phyloP scores from a whole-genome alignment of 768 basidiomycete genomes.

The Kwoniella europaea region DNA sequence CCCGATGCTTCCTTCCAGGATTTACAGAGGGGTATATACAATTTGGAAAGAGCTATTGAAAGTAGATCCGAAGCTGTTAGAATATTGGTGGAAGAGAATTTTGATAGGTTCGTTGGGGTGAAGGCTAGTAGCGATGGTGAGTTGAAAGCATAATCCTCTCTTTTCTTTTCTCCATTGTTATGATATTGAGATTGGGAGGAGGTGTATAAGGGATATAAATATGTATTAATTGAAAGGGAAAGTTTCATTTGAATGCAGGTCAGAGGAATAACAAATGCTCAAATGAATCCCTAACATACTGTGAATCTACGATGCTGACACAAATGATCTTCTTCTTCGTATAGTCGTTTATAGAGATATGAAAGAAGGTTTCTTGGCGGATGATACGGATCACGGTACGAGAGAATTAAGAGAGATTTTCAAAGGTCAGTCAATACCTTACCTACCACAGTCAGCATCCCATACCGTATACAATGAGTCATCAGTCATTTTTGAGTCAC shows the following conservation, averaged over 20 bases:
- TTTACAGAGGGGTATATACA: slow-evolving; percentile 74
- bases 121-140: slow-evolving; percentile 94
- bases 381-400: slow-evolving; percentile 79
- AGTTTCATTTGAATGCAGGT: background rate
- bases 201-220: background rate
- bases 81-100: slow-evolving; percentile 94
- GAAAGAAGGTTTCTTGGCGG: slow-evolving; percentile 81
- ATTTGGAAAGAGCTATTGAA: slow-evolving; percentile 79
- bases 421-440: slow-evolving; percentile 67
- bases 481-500: too few species aligned
- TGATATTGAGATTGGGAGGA: background rate
- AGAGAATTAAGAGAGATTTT: slow-evolving; percentile 79
- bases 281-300: too few species aligned
- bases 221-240: too few species aligned
- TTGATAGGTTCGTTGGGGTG: slow-evolving; percentile 95
- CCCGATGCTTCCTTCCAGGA: slow-evolving; percentile 95
- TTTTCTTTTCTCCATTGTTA: background rate
- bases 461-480: too few species aligned
- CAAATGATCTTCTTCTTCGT: background rate
- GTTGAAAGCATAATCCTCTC: slow-evolving; percentile 3
- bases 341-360: slow-evolving; percentile 87
- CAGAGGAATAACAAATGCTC: background rate
- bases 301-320: too few species aligned
- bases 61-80: slow-evolving; percentile 91
- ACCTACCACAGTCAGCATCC: too few species aligned